Conservation (phyloP, 2,329 filamentous ascomycete genomes). For the Cercospora zeae-maydis region DNA sequence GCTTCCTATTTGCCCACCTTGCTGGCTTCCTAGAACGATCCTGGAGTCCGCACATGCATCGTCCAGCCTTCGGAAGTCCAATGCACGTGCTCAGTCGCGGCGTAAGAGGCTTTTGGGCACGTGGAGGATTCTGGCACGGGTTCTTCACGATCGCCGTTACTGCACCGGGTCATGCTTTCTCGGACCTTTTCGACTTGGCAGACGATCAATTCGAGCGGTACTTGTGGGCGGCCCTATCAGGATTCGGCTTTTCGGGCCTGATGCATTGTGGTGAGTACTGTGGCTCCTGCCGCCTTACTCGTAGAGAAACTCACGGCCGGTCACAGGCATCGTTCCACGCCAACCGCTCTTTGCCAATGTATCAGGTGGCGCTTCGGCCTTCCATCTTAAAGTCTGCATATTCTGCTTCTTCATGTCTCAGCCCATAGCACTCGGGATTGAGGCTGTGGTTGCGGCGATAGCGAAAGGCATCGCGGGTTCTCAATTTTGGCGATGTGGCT, state of each 20-base stretch:
- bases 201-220: background rate
- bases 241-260: background rate
- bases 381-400: background rate
- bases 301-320: too few species aligned
- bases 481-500: background rate
- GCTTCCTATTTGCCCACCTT: background rate
- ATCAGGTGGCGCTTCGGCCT: background rate
- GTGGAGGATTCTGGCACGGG: background rate
- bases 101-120: slow-evolving; percentile 2
- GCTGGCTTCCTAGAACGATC: background rate
- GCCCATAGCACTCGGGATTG: background rate
- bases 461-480: background rate
- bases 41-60: background rate
- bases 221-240: background rate
- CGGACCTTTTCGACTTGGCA: background rate
- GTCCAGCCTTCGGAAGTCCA: background rate
- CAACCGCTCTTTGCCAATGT: background rate
- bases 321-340: background rate
- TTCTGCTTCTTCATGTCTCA: slow-evolving; percentile 3
- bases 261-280: background rate
- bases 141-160: background rate
- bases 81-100: background rate
- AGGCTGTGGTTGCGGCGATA: background rate
- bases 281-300: background rate
- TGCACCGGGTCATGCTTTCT: background rate